Evolutionary conservation across 2,329 filamentous ascomycete species (phyloP).

Genomic region (Cryphonectria carpinicola): DNA sequence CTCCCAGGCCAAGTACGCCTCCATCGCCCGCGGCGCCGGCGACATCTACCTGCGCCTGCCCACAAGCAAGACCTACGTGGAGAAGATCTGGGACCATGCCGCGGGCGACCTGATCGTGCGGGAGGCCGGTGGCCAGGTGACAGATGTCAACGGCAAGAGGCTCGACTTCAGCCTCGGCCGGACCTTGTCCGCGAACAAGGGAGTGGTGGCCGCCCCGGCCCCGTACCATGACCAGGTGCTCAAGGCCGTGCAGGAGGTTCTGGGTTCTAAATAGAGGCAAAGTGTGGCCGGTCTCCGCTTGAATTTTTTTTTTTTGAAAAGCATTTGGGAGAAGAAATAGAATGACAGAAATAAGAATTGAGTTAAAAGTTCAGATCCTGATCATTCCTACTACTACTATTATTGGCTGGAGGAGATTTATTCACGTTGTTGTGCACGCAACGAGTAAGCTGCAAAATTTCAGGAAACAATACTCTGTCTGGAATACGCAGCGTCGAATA

Average conservation of each 20-base stretch:
- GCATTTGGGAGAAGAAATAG: neutral
- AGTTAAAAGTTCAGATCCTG: neutral
- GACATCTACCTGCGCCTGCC: constrained; percentile 94
- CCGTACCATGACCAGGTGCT: constrained; percentile 78
- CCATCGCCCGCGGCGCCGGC: constrained; percentile 89
- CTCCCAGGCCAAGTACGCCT: constrained; percentile 96
- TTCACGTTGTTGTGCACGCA: neutral
- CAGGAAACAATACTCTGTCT: neutral
- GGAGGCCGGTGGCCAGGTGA: constrained; percentile 90
- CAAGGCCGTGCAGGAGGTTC: constrained; percentile 78
- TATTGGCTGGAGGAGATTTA: neutral
- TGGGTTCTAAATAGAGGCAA: constrained; percentile 49
- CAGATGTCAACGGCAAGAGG: constrained; percentile 81
- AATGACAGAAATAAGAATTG: neutral
- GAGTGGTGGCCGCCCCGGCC: constrained; percentile 85
- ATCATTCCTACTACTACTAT: neutral
- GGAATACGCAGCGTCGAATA: neutral
- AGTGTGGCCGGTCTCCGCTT: no score
- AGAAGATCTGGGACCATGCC: constrained; percentile 99
- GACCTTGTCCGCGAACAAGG: constrained; percentile 88
- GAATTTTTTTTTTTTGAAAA: neutral
- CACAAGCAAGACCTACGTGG: constrained; percentile 79
- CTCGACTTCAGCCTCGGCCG: constrained; percentile 87
- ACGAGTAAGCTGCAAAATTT: neutral
- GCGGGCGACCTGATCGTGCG: constrained; percentile 92